Conservation (phyloP, 2,329 filamentous ascomycete genomes). For the Beauveria brongniartii region DNA sequence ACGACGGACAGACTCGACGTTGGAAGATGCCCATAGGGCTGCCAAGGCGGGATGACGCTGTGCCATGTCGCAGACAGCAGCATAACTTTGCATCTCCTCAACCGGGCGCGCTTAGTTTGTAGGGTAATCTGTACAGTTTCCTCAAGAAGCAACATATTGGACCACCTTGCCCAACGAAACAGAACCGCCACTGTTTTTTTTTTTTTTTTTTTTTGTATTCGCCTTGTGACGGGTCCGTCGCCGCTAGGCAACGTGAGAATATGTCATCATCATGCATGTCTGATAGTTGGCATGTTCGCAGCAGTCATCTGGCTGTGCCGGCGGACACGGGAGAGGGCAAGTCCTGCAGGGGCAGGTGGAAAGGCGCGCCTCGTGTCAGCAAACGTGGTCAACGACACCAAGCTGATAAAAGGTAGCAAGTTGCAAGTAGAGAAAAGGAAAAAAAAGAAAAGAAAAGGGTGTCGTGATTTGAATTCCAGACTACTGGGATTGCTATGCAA, state of each 20-base stretch:
- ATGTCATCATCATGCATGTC: neutral
- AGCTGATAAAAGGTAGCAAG: neutral
- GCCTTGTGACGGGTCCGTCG: neutral
- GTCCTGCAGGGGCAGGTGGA: constrained; percentile 1
- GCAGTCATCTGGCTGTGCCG: neutral
- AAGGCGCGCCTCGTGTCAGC: neutral
- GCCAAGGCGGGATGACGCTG: neutral
- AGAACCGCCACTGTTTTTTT: too few species aligned
- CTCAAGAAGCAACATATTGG: too few species aligned
- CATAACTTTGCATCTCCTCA: too few species aligned
- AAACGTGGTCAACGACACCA: neutral
- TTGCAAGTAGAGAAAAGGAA: neutral
- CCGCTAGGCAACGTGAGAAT: neutral
- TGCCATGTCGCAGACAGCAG: too few species aligned
- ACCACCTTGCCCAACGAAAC: too few species aligned
- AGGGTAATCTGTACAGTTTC: too few species aligned
- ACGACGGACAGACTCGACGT: neutral
- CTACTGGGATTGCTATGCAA: too few species aligned
- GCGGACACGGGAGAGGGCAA: too few species aligned
- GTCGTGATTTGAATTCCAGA: neutral
- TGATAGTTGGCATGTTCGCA: neutral
- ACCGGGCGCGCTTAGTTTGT: too few species aligned
- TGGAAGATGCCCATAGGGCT: neutral
- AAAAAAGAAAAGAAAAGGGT: neutral
- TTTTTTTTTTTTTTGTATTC: too few species aligned